Evolutionary conservation across 2,329 filamentous ascomycete genomes (phyloP), one percentile per base, ranked within the genome.

Genomic region (Fusarium aywerte): DNA sequence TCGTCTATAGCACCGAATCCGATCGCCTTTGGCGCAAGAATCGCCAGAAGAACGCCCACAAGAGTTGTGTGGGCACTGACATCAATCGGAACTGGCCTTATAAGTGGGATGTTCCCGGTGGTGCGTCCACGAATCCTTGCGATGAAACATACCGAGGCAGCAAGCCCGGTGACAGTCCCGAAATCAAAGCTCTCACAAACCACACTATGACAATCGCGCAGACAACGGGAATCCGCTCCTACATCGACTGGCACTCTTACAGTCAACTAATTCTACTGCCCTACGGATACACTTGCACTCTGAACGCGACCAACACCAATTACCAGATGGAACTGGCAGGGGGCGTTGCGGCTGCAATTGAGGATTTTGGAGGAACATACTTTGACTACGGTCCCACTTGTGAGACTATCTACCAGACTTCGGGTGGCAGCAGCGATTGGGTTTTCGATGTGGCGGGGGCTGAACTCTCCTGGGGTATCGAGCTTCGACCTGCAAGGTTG

Each of bases 241-340:
- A 85, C 76, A 85, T 90, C 65, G 89, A 91, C 76, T 87, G 85
- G 73, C 89, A 91, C 77, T 83, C 86, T 0, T 91, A 89, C 76
- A 84, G 82, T 12, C 87, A 90, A 56, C 79, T 86, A 31, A 83
- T 89, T 59, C 81, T 87, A 58, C 80, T 70, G 61, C 80, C 85
- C 2, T 90, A 89, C 70, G 87, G 87, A 33, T 89, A 88, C 76
- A 84, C 83, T 5, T 89, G 87, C 79, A 77, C 76, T 21, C 79
- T 75, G 16, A 74, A 78, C 13, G 74, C 84, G 7, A 76, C 80
- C 49, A 83, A 86, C 62, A 77, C 85, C 55, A 73, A 79, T 9
- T 78, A 82, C 52, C 82, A 87, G 62, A 79, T 83, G 67, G 73
- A 75, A 1, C 80, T 90, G 1, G 84, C 85, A 4, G 71, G 73